These are phyloP conservation scores for Purpureocillium takamizusanense DNA, from an alignment of 2,329 filamentous ascomycete species.

Conservation along the genomic window DNA sequence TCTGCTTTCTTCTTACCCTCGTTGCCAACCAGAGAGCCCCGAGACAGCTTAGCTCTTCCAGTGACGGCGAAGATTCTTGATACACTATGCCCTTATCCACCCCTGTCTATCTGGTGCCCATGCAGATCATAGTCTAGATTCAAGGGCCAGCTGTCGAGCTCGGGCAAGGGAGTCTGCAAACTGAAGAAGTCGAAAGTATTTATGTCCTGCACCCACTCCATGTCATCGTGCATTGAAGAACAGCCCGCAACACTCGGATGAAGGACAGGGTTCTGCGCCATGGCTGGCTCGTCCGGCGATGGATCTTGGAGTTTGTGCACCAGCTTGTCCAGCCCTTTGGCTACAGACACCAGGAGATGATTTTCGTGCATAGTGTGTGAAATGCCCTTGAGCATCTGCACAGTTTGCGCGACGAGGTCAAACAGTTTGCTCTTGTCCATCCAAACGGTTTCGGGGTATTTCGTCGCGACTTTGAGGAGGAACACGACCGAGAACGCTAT, in stretches of 20 bases:
- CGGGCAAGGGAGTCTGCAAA: not conserved
- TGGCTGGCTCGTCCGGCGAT: not conserved
- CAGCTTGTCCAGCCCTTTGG: not conserved
- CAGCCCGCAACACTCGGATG: not conserved
- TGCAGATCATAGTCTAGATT: not conserved
- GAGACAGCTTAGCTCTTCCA: no score
- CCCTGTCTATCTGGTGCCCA: not conserved
- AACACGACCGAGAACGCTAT: slow-evolving; percentile 11
- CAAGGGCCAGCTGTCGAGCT: not conserved
- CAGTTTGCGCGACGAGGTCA: slow-evolving; percentile 2
- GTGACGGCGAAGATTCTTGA: no score
- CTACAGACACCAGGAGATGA: slow-evolving; percentile 8
- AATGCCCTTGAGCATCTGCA: slow-evolving; percentile 4
- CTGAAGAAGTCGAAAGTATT: slow-evolving; percentile 1
- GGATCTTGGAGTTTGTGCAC: slow-evolving; percentile 1
- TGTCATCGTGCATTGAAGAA: not conserved
- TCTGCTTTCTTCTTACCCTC: no score
- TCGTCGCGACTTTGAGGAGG: slow-evolving; percentile 13
- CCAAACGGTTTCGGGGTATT: slow-evolving; percentile 6
- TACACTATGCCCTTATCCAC: no score
- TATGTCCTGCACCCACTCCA: slow-evolving; percentile 1
- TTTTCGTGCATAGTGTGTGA: slow-evolving; percentile 9
- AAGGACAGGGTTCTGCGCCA: not conserved
- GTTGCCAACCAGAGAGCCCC: no score
- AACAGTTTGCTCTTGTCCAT: slow-evolving; percentile 13